phyloP scores from a whole-genome alignment of 805 yeast species.

The Kuraishia ogatae region DNA sequence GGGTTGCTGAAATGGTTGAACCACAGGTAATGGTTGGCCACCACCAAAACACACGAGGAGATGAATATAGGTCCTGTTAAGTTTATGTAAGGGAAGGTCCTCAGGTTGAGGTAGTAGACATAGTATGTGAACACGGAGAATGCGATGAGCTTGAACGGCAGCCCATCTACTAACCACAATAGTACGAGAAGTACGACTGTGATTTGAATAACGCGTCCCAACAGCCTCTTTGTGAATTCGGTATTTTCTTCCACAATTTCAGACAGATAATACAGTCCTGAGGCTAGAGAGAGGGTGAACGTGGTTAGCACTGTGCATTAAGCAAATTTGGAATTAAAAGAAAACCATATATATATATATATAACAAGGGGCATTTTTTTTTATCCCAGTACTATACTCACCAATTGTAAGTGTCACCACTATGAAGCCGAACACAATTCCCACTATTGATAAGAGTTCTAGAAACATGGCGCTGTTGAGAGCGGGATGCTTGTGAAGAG shows the following conservation, averaged over 20 bases:
- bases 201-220: constrained; percentile 52
- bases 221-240: constrained; percentile 68
- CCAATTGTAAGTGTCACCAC: constrained; percentile 46
- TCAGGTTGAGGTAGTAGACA: constrained; percentile 69
- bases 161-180: constrained; percentile 64
- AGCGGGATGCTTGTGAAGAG: neutral
- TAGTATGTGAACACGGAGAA: constrained; percentile 65
- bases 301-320: neutral
- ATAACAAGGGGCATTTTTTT: too few relatives aligned
- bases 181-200: constrained; percentile 48
- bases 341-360: too few relatives aligned
- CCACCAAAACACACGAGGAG: constrained; percentile 60
- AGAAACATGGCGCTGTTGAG: constrained; percentile 37
- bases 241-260: constrained; percentile 93
- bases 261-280: constrained; percentile 84
- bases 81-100: constrained; percentile 76
- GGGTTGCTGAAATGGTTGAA: constrained; percentile 74
- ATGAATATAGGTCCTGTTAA: constrained; percentile 66
- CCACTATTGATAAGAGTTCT: constrained; percentile 48
- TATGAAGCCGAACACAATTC: constrained; percentile 52
- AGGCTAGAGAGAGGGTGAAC: constrained; percentile 46
- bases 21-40: constrained; percentile 84
- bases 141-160: constrained; percentile 62
- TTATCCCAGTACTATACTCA: constrained; percentile 5
- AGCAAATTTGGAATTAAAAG: too few relatives aligned